Conservation (phyloP, 1,139 yeast species). For the Cylindricascospora bacillispora region DNA sequence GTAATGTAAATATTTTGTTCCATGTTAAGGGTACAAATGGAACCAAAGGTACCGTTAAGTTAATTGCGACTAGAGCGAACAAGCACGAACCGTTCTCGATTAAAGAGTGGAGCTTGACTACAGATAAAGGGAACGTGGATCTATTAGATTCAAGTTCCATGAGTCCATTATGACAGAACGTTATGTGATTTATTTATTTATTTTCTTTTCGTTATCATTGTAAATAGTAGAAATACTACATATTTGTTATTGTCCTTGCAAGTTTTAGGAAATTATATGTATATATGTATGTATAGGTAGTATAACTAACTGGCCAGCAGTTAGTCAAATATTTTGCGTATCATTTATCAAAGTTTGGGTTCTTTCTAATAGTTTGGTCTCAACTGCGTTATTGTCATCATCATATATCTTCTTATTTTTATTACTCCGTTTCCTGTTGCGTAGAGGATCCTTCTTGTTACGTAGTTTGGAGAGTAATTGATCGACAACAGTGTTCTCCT, state of each 20-base stretch:
- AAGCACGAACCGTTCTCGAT: constrained; percentile 46
- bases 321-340: constrained; percentile 13
- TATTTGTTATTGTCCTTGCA: no score
- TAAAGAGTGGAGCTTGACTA: constrained; percentile 44
- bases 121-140: constrained; percentile 35
- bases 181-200: not conserved
- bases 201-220: constrained; percentile 1
- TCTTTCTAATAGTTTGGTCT: constrained; percentile 9
- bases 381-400: no score
- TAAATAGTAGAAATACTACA: not conserved
- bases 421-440: constrained; percentile 12
- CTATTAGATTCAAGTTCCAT: constrained; percentile 35
- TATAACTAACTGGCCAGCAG: no score
- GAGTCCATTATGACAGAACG: not conserved
- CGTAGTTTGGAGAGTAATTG: constrained; percentile 17
- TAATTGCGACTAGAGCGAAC: constrained; percentile 49
- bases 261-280: no score
- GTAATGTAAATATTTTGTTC: constrained; percentile 62
- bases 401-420: constrained; percentile 4
- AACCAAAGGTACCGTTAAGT: constrained; percentile 36
- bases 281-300: no score
- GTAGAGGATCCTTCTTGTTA: constrained; percentile 11
- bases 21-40: constrained; percentile 51
- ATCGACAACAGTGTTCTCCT: constrained; percentile 17
- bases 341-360: constrained; percentile 16